Evolutionary conservation across 768 basidiomycete species (phyloP), one percentile per base, ranked within the genome.

Genomic region (Lactarius quietus): DNA sequence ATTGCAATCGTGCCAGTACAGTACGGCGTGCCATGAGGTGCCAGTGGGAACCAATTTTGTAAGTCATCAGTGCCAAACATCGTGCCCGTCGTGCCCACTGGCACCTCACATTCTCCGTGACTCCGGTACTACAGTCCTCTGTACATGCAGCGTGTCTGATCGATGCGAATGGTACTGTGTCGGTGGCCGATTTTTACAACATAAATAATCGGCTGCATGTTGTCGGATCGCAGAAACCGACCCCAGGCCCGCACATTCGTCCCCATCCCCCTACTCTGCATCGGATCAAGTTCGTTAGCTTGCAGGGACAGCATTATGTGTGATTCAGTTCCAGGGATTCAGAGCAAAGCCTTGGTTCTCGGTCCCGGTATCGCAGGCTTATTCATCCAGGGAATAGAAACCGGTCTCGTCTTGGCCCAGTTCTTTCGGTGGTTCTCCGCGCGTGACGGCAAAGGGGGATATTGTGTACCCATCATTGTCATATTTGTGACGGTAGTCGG

Each of bases 341-440:
- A 39, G 14, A 61, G 36, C 31, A 35, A 39, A 18, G 36, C 15
- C 18, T 18, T 8, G 36, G 43, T 65, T 23, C 20, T 65, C 12
- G 54, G 54, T 18, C 64, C 64, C 5, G 54, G 64, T 1, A 57
- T 65, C 28, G 43, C 14, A 8, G 36, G 64, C 18, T 29, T 65
- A 1, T 61, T 65, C 15, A 14, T 57, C 6, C 53, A 65, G 26
- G 64, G 64, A 33, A 5, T 65, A 14, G 35, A n/a, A 33, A n/a
- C 59, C 1, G 64, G 64, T n/a, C 64, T 65, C 36, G 54, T 65
- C 6, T 14, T 65, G 1, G n/a, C 54, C 3, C 59, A 65, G 9
- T 36, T 65, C 54, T 61, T 17, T 48, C 59, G 45, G 20, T 65
- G 64, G 64, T 56, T 56, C 31, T 51, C 29, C n/a, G n/a, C n/a